A percentile compares a stretch with the other conserved stretches of the same genome.
Evolutionary conservation across 345 rosid genomes (phyloP).

Genomic region (Syzygium jambos): DNA sequence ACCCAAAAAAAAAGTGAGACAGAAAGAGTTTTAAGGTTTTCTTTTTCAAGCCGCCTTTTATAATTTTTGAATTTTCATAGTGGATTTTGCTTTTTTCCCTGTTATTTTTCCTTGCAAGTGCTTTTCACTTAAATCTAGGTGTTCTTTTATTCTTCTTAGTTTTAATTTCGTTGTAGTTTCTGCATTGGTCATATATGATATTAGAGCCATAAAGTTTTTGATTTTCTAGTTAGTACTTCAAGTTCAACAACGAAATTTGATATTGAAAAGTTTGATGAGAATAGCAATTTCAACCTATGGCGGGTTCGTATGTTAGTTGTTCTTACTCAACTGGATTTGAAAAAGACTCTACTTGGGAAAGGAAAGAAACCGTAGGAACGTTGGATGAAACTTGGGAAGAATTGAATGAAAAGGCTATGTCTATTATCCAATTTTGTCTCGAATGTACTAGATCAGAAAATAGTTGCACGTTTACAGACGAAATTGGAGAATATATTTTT

Average conservation of each 20-base stretch:
- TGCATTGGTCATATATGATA: background rate
- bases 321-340: background rate
- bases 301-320: background rate
- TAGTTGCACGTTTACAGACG: background rate
- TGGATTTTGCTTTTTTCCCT: background rate
- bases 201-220: background rate
- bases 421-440: background rate
- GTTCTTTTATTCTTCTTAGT: background rate
- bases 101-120: background rate
- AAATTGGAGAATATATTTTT: background rate
- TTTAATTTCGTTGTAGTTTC: rapidly evolving
- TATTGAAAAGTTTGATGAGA: too few species aligned
- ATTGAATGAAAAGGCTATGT: background rate
- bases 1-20: background rate
- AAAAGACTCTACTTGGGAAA: background rate
- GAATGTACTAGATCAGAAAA: background rate
- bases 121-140: background rate
- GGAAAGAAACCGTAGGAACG: background rate
- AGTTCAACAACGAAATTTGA: background rate
- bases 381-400: background rate
- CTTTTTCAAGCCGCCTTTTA: background rate
- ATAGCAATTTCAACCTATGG: background rate
- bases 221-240: background rate
- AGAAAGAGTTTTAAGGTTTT: background rate
- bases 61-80: background rate